Evolutionary conservation across 2,329 filamentous ascomycete species (phyloP), one percentile per base, ranked within the genome.

Genomic region (Ophiostoma novo-ulmi): DNA sequence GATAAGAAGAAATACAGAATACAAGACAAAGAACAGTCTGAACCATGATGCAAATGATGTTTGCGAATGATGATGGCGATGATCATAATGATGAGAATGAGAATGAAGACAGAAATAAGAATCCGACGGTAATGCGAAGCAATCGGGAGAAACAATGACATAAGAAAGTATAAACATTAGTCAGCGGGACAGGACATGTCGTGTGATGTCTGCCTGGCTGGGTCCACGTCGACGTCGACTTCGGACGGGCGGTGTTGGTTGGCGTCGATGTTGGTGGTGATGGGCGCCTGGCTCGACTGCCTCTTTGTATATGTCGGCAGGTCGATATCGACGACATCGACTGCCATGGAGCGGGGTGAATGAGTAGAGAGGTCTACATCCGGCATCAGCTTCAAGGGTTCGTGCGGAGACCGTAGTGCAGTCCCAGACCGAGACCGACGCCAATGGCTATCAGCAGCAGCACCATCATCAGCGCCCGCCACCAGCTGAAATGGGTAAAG

Each of bases 121-220:
- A n/a, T 31, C n/a, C 14, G 39, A 69, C 20, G 58, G 26, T 38
- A 14, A 14, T n/a, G 52, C 31, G 10, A 52, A 17, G 20, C 58
- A 35, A 36, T 20, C 22, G 8, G 10, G 10, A 63, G 11, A 35
- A 61, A 36, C 35, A 39, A 39, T 36, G 63, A 65, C 63, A 65
- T 65, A 65, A 65, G 63, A 65, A 41, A 65, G 35, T 39, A 65
- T 65, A 65, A n/a, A 65, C 63, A 65, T 65, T 65, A 65, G 36
- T 65, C 61, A 63, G 58, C 58, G 31, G 14, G 26, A 39, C 61
- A 65, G 61, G 20, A 10, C 35, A 20, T 63, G 1, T 17, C 22
- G 5, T 20, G 3, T 31, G 10, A 3, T 58, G 22, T 58, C n/a
- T 31, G 52, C 7, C 52, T 55, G 52, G n/a, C 22, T 58, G 52